These are phyloP conservation scores for Scleroderma bovista DNA, from an alignment of 768 basidiomycete genomes.

Conservation along the genomic window DNA sequence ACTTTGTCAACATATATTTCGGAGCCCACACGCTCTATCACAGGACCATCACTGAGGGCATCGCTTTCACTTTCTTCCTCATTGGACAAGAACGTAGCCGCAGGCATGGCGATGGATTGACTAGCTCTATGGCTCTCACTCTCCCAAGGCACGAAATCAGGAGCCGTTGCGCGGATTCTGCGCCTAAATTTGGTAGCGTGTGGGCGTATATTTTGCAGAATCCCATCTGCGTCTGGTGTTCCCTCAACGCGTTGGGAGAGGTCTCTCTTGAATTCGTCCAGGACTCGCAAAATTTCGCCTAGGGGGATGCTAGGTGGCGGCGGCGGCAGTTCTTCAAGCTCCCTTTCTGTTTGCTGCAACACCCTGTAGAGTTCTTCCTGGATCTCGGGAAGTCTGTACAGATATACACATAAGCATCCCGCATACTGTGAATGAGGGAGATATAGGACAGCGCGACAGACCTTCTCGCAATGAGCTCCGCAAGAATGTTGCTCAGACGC, in stretches of 20 bases:
- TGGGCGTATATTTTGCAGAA: slow-evolving; percentile 52
- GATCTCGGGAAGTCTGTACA: slow-evolving; percentile 57
- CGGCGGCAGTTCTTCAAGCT: slow-evolving; percentile 35
- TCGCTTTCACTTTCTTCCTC: slow-evolving; percentile 32
- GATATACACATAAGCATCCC: neutral
- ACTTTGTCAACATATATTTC: slow-evolving; percentile 49
- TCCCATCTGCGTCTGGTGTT: slow-evolving; percentile 44
- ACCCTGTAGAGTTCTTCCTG: slow-evolving; percentile 49
- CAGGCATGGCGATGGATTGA: slow-evolving; percentile 2
- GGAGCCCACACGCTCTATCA: no score
- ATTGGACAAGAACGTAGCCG: slow-evolving; percentile 30
- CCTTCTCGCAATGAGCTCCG: slow-evolving; percentile 59
- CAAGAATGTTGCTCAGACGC: slow-evolving; percentile 53
- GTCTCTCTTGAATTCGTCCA: slow-evolving; percentile 44
- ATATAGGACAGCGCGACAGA: slow-evolving; percentile 19
- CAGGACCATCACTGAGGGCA: neutral
- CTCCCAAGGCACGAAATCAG: slow-evolving; percentile 51
- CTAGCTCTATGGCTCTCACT: no score
- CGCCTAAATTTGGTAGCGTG: slow-evolving; percentile 42
- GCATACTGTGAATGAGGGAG: neutral
- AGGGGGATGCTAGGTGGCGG: slow-evolving; percentile 52
- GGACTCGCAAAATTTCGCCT: slow-evolving; percentile 45
- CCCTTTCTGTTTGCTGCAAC: slow-evolving; percentile 35
- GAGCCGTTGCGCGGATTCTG: slow-evolving; percentile 48
- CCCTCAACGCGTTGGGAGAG: slow-evolving; percentile 47